Percentiles rank a stretch among this genome's conserved stretches.
phyloP scores from a whole-genome alignment of 2,329 filamentous ascomycete genomes.

The Colletotrichum sp. region DNA sequence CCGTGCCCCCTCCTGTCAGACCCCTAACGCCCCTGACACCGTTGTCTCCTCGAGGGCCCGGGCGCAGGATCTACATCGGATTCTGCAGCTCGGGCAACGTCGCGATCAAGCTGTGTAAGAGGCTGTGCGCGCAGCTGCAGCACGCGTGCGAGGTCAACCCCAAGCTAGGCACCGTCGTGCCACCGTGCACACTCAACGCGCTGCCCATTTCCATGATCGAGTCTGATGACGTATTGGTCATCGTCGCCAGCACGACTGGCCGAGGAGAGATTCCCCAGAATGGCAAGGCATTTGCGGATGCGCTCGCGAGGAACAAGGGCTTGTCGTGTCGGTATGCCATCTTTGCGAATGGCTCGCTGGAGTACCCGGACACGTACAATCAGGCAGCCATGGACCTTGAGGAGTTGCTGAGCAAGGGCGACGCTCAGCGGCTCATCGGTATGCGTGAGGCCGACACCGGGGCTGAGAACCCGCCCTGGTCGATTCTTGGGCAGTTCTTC shows the following conservation, averaged over 20 bases:
- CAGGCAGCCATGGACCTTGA: conserved; percentile 17
- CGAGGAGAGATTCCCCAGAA: conserved; percentile 16
- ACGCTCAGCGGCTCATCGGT: conserved; percentile 7
- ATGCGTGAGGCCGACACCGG: conserved; percentile 18
- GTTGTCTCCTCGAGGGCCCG: neutral
- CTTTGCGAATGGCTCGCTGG: conserved; percentile 15
- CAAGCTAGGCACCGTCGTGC: conserved; percentile 10
- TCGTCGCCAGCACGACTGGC: conserved; percentile 16
- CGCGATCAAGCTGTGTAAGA: conserved; percentile 19
- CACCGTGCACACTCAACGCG: conserved; percentile 17
- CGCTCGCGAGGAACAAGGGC: conserved; percentile 2
- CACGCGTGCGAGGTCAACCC: conserved; percentile 15
- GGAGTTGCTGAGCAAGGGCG: conserved; percentile 7
- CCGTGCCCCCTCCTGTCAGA: conserved; percentile 2
- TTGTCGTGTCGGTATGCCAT: conserved; percentile 11
- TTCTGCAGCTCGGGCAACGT: conserved; percentile 21
- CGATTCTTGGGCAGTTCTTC: conserved; percentile 12
- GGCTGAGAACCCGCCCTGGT: conserved; percentile 14
- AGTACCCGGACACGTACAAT: conserved; percentile 17
- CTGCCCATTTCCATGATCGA: conserved; percentile 11
- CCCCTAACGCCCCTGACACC: conserved; percentile 15
- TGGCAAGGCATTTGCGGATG: conserved; percentile 16
- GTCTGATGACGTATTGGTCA: conserved; percentile 2
- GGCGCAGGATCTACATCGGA: conserved; percentile 15
- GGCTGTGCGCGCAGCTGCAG: conserved; percentile 20